phyloP scores from a whole-genome alignment of 352 stramenopile genomes.

The Halophytophthora batemanensis region DNA sequence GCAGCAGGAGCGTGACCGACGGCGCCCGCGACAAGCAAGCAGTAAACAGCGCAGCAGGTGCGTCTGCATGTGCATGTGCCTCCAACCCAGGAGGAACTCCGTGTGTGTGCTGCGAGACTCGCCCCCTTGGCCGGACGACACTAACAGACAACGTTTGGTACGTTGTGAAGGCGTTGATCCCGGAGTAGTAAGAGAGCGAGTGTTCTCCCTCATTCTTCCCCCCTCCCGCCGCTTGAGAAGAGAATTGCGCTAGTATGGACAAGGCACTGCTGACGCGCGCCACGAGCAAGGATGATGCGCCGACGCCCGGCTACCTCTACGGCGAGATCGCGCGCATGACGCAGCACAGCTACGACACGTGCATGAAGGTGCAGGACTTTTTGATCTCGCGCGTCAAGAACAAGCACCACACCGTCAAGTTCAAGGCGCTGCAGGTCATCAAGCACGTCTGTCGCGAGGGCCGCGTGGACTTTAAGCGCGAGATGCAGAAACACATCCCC shows the following conservation, averaged over 20 bases:
- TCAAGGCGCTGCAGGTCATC: slow-evolving; percentile 92
- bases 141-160: not conserved
- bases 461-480: slow-evolving; percentile 88
- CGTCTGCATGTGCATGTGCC: not conserved
- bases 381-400: slow-evolving; percentile 92
- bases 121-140: not conserved
- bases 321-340: slow-evolving; percentile 94
- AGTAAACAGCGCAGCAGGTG: too few relatives aligned
- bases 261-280: slow-evolving; percentile 90
- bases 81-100: not conserved
- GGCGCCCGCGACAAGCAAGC: slow-evolving; percentile 1
- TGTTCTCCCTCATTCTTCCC: not conserved
- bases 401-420: slow-evolving; percentile 95
- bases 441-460: slow-evolving; percentile 91
- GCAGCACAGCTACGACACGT: slow-evolving; percentile 89
- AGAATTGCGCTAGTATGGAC: slow-evolving; percentile 68
- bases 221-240: not conserved
- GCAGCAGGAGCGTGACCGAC: not conserved
- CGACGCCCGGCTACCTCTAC: slow-evolving; percentile 96
- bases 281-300: slow-evolving; percentile 92
- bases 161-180: too few relatives aligned
- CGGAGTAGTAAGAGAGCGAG: too few relatives aligned
- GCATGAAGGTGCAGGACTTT: slow-evolving; percentile 87
- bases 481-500: slow-evolving; percentile 90
- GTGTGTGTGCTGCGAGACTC: not conserved